phyloP scores from a whole-genome alignment of 495 filamentous ascomycete genomes.

The Penicillium tannophilum region DNA sequence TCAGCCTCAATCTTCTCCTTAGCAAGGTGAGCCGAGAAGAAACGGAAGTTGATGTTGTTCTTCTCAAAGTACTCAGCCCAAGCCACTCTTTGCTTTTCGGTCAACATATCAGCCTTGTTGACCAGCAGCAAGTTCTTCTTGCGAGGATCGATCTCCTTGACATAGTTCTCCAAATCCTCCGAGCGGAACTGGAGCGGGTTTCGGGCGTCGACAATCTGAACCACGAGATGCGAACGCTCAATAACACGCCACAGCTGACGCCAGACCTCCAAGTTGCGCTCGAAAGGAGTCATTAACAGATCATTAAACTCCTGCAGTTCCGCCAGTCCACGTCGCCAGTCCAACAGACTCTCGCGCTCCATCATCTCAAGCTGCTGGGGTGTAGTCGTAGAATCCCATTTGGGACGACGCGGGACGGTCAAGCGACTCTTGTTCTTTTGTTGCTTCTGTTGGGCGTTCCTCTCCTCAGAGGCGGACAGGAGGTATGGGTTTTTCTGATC shows the following conservation, averaged over 20 bases:
- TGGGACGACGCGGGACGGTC: conserved; percentile 87
- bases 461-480: conserved; percentile 84
- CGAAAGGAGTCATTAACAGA: conserved; percentile 96
- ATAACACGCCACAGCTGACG: conserved; percentile 98
- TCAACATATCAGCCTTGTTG: conserved; percentile 99
- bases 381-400: conserved; percentile 85
- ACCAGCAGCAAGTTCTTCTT: conserved; percentile 94
- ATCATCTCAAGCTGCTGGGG: conserved; percentile 74
- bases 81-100: conserved; percentile 72
- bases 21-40: conserved; percentile 92
- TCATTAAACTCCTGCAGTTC: conserved; percentile 92
- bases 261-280: conserved; percentile 98
- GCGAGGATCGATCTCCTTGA: conserved; percentile 82
- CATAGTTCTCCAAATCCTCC: conserved; percentile 91
- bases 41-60: conserved; percentile 81
- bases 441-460: conserved; percentile 75
- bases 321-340: conserved; percentile 89
- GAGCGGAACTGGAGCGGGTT: conserved; percentile 93
- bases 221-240: conserved; percentile 91
- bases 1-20: conserved; percentile 81
- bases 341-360: conserved; percentile 79
- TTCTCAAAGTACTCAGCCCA: conserved; percentile 91
- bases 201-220: conserved; percentile 97
- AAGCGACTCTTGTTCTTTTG: conserved; percentile 72
- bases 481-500: conserved; percentile 96